Evolutionary conservation across 805 yeast species (phyloP).

Genomic region (Brettanomyces anomalus): DNA sequence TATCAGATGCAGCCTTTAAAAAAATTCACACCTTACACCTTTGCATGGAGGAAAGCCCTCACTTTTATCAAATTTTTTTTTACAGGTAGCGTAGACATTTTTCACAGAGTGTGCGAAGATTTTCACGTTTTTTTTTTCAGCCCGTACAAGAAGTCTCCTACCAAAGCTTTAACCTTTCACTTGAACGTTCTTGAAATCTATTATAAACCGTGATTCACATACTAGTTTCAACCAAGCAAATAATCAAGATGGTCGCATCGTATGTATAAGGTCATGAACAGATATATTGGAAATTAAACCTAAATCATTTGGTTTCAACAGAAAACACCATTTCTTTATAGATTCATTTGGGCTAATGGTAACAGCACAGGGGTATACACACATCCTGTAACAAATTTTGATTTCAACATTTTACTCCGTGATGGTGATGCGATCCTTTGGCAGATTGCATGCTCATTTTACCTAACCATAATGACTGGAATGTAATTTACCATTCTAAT

Average conservation of each 20-base stretch:
- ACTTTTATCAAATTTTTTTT: too few relatives aligned
- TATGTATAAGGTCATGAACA: constrained; percentile 3
- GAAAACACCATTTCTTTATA: too few relatives aligned
- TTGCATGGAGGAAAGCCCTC: too few relatives aligned
- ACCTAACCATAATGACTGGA: too few relatives aligned
- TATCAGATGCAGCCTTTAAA: too few relatives aligned
- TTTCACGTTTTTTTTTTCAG: not conserved
- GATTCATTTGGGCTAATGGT: too few relatives aligned
- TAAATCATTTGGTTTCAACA: not conserved
- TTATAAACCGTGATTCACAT: too few relatives aligned
- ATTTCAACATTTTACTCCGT: not conserved
- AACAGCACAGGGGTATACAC: too few relatives aligned
- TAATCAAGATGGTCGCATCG: constrained; percentile 20
- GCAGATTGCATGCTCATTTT: too few relatives aligned
- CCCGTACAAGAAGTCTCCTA: not conserved
- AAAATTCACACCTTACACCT: too few relatives aligned
- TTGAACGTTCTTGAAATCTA: not conserved
- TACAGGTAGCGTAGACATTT: too few relatives aligned
- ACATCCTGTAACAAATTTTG: not conserved
- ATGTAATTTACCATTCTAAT: not conserved
- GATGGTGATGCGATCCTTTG: too few relatives aligned
- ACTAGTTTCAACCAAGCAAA: not conserved
- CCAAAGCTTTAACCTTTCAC: constrained; percentile 1
- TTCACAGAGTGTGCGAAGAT: not conserved
- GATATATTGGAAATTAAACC: not conserved